Conservation (phyloP, 768 basidiomycete genomes). For the Sporobolomyces phaffii region DNA sequence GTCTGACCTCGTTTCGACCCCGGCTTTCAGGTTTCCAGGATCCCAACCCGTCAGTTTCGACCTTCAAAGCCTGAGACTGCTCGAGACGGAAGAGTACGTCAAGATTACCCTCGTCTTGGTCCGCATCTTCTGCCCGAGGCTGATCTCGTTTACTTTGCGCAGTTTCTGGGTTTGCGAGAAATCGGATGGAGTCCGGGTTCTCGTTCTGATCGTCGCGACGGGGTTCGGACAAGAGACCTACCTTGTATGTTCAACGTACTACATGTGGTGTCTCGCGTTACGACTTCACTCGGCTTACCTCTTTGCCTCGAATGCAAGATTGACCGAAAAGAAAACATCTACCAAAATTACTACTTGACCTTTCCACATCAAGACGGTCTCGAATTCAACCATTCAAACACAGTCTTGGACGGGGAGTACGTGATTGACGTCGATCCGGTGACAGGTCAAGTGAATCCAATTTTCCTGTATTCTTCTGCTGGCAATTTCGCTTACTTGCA, state of each 20-base stretch:
- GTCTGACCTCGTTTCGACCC: no score
- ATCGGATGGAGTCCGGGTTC: constrained; percentile 86
- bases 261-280: no score
- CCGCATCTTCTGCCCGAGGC: no score
- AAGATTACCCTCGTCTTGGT: no score
- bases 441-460: constrained; percentile 58
- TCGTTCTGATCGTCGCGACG: constrained; percentile 65
- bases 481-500: no score
- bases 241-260: no score
- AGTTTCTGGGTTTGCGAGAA: constrained; percentile 99
- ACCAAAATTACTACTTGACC: constrained; percentile 65
- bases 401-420: constrained; percentile 86
- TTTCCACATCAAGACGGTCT: constrained; percentile 84
- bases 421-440: constrained; percentile 79
- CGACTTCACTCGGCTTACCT: no score
- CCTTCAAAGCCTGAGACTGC: constrained; percentile 59
- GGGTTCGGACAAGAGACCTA: constrained; percentile 57
- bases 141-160: no score
- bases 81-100: constrained; percentile 84
- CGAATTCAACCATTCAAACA: constrained; percentile 62
- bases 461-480: no score
- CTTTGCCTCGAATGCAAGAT: constrained; percentile 64
- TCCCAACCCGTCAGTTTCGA: constrained; percentile 92
- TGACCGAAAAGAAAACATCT: constrained; percentile 86
- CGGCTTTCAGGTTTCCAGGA: constrained; percentile 88